These are phyloP conservation scores for Comarum palustre DNA, from an alignment of 306 rosid species.

Conservation along the genomic window DNA sequence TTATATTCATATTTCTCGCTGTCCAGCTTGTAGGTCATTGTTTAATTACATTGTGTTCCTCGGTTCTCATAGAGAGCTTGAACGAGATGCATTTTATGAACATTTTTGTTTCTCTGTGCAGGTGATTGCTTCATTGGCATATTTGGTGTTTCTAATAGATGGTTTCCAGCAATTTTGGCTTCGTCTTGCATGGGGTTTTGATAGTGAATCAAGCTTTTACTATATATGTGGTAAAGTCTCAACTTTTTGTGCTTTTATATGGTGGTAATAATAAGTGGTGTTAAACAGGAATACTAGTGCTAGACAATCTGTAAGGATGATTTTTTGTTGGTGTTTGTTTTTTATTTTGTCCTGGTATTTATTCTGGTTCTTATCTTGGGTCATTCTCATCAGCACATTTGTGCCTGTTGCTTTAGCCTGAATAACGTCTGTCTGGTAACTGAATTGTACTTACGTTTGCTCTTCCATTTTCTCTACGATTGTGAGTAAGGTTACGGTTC, in stretches of 20 bases:
- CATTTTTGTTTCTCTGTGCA: slow-evolving; percentile 32
- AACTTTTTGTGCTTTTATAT: slow-evolving; percentile 16
- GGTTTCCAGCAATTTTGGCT: slow-evolving; percentile 83
- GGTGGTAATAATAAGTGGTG: not conserved
- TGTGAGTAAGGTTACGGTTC: not conserved
- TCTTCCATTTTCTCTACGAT: not conserved
- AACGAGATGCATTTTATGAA: slow-evolving; percentile 2
- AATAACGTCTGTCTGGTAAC: not conserved
- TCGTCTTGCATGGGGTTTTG: slow-evolving; percentile 83
- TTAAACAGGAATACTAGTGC: not conserved
- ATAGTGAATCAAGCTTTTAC: slow-evolving; percentile 76
- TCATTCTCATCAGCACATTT: not conserved
- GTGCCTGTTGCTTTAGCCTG: not conserved
- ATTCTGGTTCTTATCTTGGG: not conserved
- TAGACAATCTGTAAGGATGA: too few species aligned
- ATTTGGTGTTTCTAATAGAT: slow-evolving; percentile 79
- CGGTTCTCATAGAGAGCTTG: slow-evolving; percentile 13
- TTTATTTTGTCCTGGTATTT: not conserved
- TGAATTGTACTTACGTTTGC: not conserved
- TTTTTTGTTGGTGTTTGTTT: not conserved
- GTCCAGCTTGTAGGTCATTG: slow-evolving; percentile 84
- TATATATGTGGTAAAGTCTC: slow-evolving; percentile 73
- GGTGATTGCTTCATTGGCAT: slow-evolving; percentile 83
- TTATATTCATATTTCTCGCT: slow-evolving; percentile 74
- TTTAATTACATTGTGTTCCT: slow-evolving; percentile 25